A percentile compares a stretch with the other conserved stretches of the same genome.
Conservation (phyloP, 768 basidiomycete species). For the Leccinum sublutescens region DNA sequence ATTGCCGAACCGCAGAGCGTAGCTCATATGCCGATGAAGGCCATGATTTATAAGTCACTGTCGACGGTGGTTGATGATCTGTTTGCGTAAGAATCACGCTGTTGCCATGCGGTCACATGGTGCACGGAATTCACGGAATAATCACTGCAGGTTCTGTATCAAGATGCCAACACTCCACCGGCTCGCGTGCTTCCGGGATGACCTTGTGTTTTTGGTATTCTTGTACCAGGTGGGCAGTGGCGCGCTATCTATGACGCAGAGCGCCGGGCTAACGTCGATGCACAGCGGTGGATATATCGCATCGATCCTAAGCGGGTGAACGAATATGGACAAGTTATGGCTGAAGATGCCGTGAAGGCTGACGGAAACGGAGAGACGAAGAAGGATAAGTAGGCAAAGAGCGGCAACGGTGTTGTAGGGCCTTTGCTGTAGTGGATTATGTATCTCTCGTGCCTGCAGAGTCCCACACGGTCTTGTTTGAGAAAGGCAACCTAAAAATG, state of each 20-base stretch:
- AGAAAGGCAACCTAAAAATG: slow-evolving; percentile 13
- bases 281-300: slow-evolving; percentile 94
- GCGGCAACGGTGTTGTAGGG: slow-evolving; percentile 7
- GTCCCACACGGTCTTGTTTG: background rate
- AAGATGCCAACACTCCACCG: slow-evolving; percentile 96
- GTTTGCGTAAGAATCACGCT: slow-evolving; percentile 61
- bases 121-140: slow-evolving; percentile 15
- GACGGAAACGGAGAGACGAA: slow-evolving; percentile 49
- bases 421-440: background rate
- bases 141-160: slow-evolving; percentile 72
- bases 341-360: slow-evolving; percentile 41
- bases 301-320: slow-evolving; percentile 93
- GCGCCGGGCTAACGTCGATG: slow-evolving; percentile 9
- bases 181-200: slow-evolving; percentile 86
- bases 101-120: slow-evolving; percentile 17
- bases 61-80: slow-evolving; percentile 92
- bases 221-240: slow-evolving; percentile 74
- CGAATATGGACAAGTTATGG: slow-evolving; percentile 90
- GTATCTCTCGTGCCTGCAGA: slow-evolving; percentile 12
- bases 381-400: slow-evolving; percentile 47
- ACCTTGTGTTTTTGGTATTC: slow-evolving; percentile 88
- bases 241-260: slow-evolving; percentile 7
- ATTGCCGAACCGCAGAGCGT: slow-evolving; percentile 60
- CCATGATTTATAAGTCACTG: slow-evolving; percentile 94
- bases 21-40: slow-evolving; percentile 98